Evolutionary conservation across 108 stramenopile species (phyloP), one percentile per base, ranked within the genome.

Genomic region (Cyclostephanos tholiformis): DNA sequence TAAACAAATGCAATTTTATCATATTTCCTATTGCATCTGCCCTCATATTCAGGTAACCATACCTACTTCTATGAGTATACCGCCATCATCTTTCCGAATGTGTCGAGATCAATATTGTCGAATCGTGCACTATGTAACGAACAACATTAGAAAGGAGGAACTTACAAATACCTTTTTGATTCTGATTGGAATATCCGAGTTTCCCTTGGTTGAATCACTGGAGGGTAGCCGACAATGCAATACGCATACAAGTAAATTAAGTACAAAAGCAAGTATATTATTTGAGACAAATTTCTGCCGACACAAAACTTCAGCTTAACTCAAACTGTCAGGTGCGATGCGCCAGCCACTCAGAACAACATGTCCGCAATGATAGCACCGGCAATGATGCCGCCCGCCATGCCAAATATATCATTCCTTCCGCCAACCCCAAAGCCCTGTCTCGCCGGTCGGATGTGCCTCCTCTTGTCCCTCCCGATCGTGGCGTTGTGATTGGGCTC

Each of bases 151-250:
- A n/a, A n/a, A n/a, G n/a, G n/a, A n/a, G n/a, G n/a, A 51, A 51
- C 13, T 41, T 71, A 64, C 43, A 72, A 74, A 79, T 79, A 91
- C 23, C 73, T 66, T 38, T 95, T 69, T 26, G 95, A 67, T 76
- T 97, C 92, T 1, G 95, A 65, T 60, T 88, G 87, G 63, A 89
- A 97, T 43, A 87, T 67, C n/a, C 95, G 85, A 20, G 87, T 86
- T 2, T 87, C 69, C 46, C 81, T 67, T 20, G 96, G 89, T 1
- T 94, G 94, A 32, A 97, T 86, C 25, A 80, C 69, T 0, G 96
- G 96, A 27, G 85, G 87, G 69, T 80, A 85, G 9, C 95, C 95
- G 35, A 64, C 67, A 23, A 73, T 76, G 25, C 96, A 95, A 75
- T 96, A 97, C 9, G 80, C 95, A 63, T 85, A 88, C 26, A 76